A percentile compares a stretch with the other conserved stretches of the same genome.
phyloP scores from a whole-genome alignment of 371 early-diverging fungal species.

The Actinomortierella ambigua region DNA sequence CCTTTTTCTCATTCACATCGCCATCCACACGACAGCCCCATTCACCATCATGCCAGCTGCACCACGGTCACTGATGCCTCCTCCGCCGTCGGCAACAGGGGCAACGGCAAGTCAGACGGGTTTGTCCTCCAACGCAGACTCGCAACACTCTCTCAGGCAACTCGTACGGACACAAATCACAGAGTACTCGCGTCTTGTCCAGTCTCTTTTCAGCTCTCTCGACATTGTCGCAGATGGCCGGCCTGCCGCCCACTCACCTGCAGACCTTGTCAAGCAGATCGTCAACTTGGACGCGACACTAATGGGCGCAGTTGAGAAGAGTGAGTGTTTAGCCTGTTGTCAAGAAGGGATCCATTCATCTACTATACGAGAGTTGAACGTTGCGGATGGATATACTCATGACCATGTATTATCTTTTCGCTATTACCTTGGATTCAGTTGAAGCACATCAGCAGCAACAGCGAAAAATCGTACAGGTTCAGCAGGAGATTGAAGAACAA shows the following conservation, averaged over 20 bases:
- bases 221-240: conserved; percentile 30
- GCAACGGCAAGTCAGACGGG: no score
- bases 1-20: no score
- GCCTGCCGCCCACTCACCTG: conserved; percentile 12
- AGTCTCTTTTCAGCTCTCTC: conserved; percentile 19
- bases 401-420: not conserved
- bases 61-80: no score
- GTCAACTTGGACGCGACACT: conserved; percentile 32
- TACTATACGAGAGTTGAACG: no score
- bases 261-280: conserved; percentile 31
- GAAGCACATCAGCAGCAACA: conserved; percentile 34
- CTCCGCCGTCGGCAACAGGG: no score
- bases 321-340: conserved; percentile 3
- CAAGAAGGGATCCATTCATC: no score
- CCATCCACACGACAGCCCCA: no score
- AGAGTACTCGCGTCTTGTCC: conserved; percentile 39
- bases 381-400: not conserved
- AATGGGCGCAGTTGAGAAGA: conserved; percentile 42
- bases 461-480: conserved; percentile 28
- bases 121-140: not conserved
- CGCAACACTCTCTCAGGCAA: conserved; percentile 36
- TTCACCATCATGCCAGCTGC: no score
- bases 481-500: conserved; percentile 29
- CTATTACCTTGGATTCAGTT: conserved; percentile 8
- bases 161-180: conserved; percentile 34